Conservation (phyloP, 2,329 filamentous ascomycete genomes). For the Aspergillus versicolor region DNA sequence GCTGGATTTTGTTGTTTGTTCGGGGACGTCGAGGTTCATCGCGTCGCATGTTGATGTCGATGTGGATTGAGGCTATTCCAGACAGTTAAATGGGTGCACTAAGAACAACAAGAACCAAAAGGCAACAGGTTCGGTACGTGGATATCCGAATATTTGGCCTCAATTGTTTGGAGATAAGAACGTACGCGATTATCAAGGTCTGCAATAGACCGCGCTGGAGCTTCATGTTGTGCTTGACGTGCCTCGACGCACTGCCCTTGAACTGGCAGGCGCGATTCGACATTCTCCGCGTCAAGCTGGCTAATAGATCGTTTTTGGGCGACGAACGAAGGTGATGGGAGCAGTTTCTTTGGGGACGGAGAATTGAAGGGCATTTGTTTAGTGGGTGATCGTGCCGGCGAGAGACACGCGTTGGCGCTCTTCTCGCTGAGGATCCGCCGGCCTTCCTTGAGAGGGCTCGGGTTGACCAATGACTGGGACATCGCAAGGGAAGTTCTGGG, state of each 20-base stretch:
- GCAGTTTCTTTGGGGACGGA: conserved; percentile 30
- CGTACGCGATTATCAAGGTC: neutral
- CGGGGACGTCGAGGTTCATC: conserved; percentile 15
- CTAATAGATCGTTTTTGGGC: conserved; percentile 44
- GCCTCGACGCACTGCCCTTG: conserved; percentile 1
- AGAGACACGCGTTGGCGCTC: conserved; percentile 42
- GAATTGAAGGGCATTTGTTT: conserved; percentile 28
- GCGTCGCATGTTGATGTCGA: conserved; percentile 12
- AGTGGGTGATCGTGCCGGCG: conserved; percentile 31
- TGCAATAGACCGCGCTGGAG: neutral
- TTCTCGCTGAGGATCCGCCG: conserved; percentile 44
- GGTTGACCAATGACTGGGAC: conserved; percentile 20
- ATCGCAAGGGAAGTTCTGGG: neutral
- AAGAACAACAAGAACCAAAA: neutral
- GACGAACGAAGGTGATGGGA: conserved; percentile 34
- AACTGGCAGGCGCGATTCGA: neutral
- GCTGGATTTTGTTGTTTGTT: conserved; percentile 17
- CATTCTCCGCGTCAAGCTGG: conserved; percentile 35
- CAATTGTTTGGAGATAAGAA: neutral
- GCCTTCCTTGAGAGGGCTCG: conserved; percentile 37
- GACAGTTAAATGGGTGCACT: neutral
- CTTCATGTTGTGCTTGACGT: neutral
- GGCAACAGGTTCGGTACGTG: neutral
- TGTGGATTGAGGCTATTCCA: conserved; percentile 15
- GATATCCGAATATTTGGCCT: neutral